These are phyloP conservation scores for Schizonepeta tenuifolia DNA, from an alignment of 257 asterid genomes.

Conservation along the genomic window DNA sequence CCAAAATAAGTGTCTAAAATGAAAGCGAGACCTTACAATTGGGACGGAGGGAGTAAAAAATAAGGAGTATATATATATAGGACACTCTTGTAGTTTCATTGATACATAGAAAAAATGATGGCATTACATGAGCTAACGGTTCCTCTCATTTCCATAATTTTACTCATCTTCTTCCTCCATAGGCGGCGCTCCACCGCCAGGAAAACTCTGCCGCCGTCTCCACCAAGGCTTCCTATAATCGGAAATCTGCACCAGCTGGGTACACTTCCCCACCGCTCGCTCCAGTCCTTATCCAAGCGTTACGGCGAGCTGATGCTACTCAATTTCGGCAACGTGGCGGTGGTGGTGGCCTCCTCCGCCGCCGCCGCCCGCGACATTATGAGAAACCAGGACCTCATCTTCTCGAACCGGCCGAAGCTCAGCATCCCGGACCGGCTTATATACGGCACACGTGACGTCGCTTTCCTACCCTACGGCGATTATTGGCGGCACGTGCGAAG, in stretches of 20 bases:
- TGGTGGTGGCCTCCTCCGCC: conserved; percentile 47
- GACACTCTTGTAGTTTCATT: too few relatives aligned
- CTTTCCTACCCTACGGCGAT: conserved; percentile 49
- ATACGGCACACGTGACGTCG: conserved; percentile 38
- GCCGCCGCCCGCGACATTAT: conserved; percentile 45
- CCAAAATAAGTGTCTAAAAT: too few relatives aligned
- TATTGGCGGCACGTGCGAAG: conserved; percentile 52
- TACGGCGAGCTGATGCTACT: conserved; percentile 56
- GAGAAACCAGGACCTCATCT: conserved; percentile 47
- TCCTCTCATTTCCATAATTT: too few relatives aligned
- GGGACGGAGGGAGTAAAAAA: too few relatives aligned
- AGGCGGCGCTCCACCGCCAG: too few relatives aligned
- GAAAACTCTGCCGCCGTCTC: too few relatives aligned
- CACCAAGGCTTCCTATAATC: conserved; percentile 37
- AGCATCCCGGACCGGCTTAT: conserved; percentile 28
- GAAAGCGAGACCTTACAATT: too few relatives aligned
- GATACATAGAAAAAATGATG: too few relatives aligned
- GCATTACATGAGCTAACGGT: too few relatives aligned
- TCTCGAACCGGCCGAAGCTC: conserved; percentile 46
- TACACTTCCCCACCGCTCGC: conserved; percentile 45
- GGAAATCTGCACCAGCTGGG: conserved; percentile 59
- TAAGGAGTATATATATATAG: too few relatives aligned
- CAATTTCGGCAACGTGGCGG: conserved; percentile 46
- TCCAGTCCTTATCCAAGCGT: conserved; percentile 39
- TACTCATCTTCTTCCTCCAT: too few relatives aligned